Percentiles rank a stretch among this genome's conserved stretches.
These are phyloP conservation scores for Terana coerulea DNA, from an alignment of 768 basidiomycete species.

Conservation along the genomic window DNA sequence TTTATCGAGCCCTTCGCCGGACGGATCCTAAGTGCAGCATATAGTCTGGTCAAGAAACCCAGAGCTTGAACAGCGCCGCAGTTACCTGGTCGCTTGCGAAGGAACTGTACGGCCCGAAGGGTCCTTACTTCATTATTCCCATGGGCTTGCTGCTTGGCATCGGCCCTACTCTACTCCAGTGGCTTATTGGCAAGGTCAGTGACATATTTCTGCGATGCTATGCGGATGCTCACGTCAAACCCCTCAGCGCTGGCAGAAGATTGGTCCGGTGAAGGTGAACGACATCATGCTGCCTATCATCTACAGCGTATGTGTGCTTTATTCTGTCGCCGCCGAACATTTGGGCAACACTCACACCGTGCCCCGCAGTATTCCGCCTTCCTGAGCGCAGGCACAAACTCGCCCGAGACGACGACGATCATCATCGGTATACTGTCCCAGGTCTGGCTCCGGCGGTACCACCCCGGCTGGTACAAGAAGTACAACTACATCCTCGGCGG, in stretches of 20 bases:
- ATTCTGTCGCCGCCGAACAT: conserved; percentile 22
- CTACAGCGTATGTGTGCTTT: conserved; percentile 35
- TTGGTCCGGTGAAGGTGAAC: conserved; percentile 48
- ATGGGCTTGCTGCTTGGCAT: conserved; percentile 52
- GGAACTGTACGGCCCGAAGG: conserved; percentile 48
- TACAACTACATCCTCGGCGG: conserved; percentile 69
- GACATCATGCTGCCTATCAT: conserved; percentile 54
- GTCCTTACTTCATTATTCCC: conserved; percentile 56
- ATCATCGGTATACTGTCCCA: conserved; percentile 42
- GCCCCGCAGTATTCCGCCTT: conserved; percentile 31
- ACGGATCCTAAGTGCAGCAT: conserved; percentile 11
- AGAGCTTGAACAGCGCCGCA: conserved; percentile 53
- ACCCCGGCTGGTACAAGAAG: conserved; percentile 64
- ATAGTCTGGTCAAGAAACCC: conserved; percentile 40
- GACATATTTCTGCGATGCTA: background rate
- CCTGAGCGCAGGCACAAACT: conserved; percentile 55
- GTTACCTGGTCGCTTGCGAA: conserved; percentile 65
- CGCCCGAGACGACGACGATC: conserved; percentile 40
- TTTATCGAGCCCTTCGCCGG: background rate
- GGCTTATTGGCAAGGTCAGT: conserved; percentile 47
- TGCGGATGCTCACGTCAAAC: background rate
- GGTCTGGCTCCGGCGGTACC: conserved; percentile 48
- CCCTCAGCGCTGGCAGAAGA: conserved; percentile 51
- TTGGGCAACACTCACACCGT: conserved; percentile 34
- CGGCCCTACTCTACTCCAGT: conserved; percentile 48